Conservation (phyloP, 257 asterid species). For the Petrea volubilis region DNA sequence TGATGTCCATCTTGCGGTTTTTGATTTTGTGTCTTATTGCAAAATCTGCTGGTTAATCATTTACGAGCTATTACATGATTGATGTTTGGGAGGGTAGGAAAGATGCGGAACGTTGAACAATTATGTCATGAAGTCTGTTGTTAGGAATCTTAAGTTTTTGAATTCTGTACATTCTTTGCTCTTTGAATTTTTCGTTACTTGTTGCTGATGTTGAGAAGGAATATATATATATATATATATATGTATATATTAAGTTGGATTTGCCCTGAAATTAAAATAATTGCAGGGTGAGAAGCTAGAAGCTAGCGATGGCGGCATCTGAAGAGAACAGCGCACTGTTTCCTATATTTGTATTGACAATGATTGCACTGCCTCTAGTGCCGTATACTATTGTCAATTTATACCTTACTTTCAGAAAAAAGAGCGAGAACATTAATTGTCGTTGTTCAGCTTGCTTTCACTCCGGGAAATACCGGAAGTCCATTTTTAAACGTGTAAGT, state of each 20-base stretch:
- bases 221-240: too few species aligned
- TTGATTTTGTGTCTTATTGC: conserved; percentile 6
- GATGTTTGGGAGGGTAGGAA: conserved; percentile 7
- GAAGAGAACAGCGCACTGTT: conserved; percentile 94
- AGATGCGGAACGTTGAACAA: neutral
- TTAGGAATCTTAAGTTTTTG: neutral
- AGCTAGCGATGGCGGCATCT: conserved; percentile 69
- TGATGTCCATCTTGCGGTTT: conserved; percentile 1
- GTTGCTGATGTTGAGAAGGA: neutral
- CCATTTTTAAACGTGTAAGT: conserved; percentile 85
- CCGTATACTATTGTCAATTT: conserved; percentile 85
- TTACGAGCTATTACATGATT: conserved; percentile 9
- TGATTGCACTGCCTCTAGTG: conserved; percentile 92
- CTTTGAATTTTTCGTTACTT: neutral
- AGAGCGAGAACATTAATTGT: conserved; percentile 65
- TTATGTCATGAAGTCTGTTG: neutral
- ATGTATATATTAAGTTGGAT: neutral
- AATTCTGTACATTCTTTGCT: neutral
- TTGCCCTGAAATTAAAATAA: conserved; percentile 15
- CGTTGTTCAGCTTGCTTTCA: conserved; percentile 87
- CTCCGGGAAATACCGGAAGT: conserved; percentile 93
- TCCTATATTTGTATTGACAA: conserved; percentile 89
- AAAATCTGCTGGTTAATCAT: conserved; percentile 2
- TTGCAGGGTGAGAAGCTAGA: conserved; percentile 36
- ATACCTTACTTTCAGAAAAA: conserved; percentile 60